phyloP scores from a whole-genome alignment of 345 rosid species.

The Corymbia maculata region DNA sequence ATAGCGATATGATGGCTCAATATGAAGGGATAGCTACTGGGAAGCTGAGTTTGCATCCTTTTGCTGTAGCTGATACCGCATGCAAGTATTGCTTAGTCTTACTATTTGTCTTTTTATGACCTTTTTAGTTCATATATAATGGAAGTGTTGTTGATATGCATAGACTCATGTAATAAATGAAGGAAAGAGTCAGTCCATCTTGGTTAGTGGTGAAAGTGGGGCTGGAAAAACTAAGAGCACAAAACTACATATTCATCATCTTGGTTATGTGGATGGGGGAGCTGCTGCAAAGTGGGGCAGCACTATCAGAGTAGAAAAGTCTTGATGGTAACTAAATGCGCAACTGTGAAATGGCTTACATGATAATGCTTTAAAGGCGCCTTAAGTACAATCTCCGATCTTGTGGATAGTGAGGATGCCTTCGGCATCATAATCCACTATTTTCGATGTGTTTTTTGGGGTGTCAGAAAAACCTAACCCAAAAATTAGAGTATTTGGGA shows the following conservation, averaged over 20 bases:
- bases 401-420: no score
- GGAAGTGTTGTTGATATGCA: conserved; percentile 7
- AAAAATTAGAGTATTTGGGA: no score
- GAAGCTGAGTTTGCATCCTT: conserved; percentile 94
- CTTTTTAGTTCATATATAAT: conserved; percentile 1
- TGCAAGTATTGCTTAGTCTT: conserved; percentile 45
- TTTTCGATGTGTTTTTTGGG: background rate
- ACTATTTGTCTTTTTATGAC: background rate
- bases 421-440: background rate
- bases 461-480: no score
- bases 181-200: conserved; percentile 74
- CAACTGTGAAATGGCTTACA: background rate
- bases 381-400: background rate
- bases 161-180: conserved; percentile 82
- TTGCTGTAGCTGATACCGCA: conserved; percentile 97
- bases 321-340: conserved; percentile 49
- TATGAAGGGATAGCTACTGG: conserved; percentile 93
- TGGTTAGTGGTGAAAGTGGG: conserved; percentile 99
- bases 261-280: conserved; percentile 98
- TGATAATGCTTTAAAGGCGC: background rate
- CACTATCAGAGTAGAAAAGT: conserved; percentile 88
- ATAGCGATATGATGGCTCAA: conserved; percentile 89
- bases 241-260: conserved; percentile 86
- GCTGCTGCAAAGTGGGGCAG: conserved; percentile 74
- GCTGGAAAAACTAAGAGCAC: conserved; percentile 99